Evolutionary conservation across 1,284 basidiomycete species (phyloP).

Genomic region (Pseudozyma tsukubaensis): DNA sequence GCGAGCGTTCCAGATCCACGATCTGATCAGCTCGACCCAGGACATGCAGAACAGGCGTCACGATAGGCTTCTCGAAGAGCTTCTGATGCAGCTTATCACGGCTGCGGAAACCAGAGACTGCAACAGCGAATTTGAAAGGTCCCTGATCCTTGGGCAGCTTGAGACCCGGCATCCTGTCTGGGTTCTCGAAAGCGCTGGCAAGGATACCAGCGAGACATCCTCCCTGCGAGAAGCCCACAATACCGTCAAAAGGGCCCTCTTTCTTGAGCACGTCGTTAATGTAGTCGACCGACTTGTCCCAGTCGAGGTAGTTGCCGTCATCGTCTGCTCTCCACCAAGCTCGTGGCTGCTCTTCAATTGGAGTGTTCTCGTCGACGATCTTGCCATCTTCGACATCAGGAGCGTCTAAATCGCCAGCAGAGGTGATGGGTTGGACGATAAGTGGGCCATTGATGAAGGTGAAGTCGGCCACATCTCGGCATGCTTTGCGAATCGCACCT

Average conservation of each 20-base stretch:
- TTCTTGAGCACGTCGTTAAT: slow-evolving; percentile 51
- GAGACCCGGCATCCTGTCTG: slow-evolving; percentile 49
- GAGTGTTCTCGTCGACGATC: slow-evolving; percentile 51
- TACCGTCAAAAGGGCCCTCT: slow-evolving; percentile 65
- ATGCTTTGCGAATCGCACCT: slow-evolving; percentile 63
- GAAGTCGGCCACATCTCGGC: slow-evolving; percentile 64
- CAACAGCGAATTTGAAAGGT: slow-evolving; percentile 61
- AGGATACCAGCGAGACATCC: slow-evolving; percentile 59
- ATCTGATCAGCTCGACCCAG: slow-evolving; percentile 59
- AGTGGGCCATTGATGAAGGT: slow-evolving; percentile 63
- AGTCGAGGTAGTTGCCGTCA: slow-evolving; percentile 55
- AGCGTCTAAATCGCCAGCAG: slow-evolving; percentile 53
- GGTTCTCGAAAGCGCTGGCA: slow-evolving; percentile 61
- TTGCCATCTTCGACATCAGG: slow-evolving; percentile 53
- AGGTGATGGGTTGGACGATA: slow-evolving; percentile 61
- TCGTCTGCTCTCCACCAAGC: slow-evolving; percentile 65
- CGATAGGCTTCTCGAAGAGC: slow-evolving; percentile 54
- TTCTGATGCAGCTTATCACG: slow-evolving; percentile 50
- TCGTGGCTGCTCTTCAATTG: slow-evolving; percentile 65
- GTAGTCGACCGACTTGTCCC: slow-evolving; percentile 57
- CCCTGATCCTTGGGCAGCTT: slow-evolving; percentile 39
- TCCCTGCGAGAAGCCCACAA: slow-evolving; percentile 65
- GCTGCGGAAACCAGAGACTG: slow-evolving; percentile 63
- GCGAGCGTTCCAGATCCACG: slow-evolving; percentile 53
- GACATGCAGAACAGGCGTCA: slow-evolving; percentile 61